Conservation (phyloP, 352 stramenopile species). For the Detonula confervacea region DNA sequence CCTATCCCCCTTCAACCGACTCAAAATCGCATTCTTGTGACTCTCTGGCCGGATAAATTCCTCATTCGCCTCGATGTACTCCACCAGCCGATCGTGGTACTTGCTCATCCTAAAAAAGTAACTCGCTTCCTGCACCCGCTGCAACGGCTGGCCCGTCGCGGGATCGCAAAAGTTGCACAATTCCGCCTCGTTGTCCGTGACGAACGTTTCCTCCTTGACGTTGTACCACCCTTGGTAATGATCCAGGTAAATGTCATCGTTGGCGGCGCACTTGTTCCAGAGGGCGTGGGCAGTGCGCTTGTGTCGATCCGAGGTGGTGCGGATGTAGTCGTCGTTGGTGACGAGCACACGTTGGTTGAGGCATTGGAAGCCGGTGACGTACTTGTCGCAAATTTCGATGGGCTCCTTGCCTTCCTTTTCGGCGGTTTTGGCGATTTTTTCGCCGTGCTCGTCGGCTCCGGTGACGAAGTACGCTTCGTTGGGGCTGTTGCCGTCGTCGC, state of each 20-base stretch:
- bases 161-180: slow-evolving; percentile 95
- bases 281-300: slow-evolving; percentile 94
- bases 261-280: slow-evolving; percentile 90
- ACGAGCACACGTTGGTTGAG: slow-evolving; percentile 88
- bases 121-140: slow-evolving; percentile 97
- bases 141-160: slow-evolving; percentile 90
- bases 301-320: slow-evolving; percentile 94
- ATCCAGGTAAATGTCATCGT: slow-evolving; percentile 95
- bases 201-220: slow-evolving; percentile 97
- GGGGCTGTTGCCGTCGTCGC: slow-evolving; percentile 40
- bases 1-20: slow-evolving; percentile 90
- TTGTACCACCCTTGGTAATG: slow-evolving; percentile 99
- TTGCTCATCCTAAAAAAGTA: slow-evolving; percentile 99
- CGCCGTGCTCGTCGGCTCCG: slow-evolving; percentile 97
- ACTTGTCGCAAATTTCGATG: slow-evolving; percentile 95
- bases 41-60: slow-evolving; percentile 96
- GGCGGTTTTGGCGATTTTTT: slow-evolving; percentile 99
- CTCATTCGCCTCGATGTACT: slow-evolving; percentile 94
- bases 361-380: slow-evolving; percentile 85
- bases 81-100: slow-evolving; percentile 93
- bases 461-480: slow-evolving; percentile 87
- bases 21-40: slow-evolving; percentile 93
- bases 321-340: slow-evolving; percentile 92
- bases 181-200: slow-evolving; percentile 97
- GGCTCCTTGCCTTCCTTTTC: slow-evolving; percentile 90